A percentile compares a stretch with the other conserved stretches of the same genome.
Evolutionary conservation across 2,329 filamentous ascomycete species (phyloP).

Genomic region (Coccinonectria pachysandricola): DNA sequence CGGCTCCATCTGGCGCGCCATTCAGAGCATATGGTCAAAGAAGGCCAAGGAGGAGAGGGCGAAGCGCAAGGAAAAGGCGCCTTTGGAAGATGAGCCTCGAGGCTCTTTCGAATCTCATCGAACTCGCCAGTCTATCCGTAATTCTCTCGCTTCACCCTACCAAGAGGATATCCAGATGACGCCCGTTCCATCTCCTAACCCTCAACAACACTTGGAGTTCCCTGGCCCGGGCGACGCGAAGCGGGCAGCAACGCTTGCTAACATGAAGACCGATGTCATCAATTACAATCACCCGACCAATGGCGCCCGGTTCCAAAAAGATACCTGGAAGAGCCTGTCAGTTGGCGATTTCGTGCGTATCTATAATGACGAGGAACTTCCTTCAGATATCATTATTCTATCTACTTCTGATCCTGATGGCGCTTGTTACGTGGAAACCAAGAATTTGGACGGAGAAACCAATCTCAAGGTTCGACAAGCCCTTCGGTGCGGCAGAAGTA

Average conservation of each 20-base stretch:
- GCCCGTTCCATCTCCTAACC: constrained; percentile 62
- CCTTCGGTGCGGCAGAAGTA: constrained; percentile 68
- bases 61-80: constrained; percentile 30
- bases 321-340: constrained; percentile 89
- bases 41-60: constrained; percentile 38
- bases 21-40: constrained; percentile 39
- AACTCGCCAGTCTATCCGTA: constrained; percentile 24
- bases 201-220: constrained; percentile 27
- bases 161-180: constrained; percentile 86
- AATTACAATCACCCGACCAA: constrained; percentile 56
- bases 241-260: constrained; percentile 29
- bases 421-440: constrained; percentile 94
- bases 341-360: constrained; percentile 95
- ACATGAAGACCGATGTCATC: constrained; percentile 51
- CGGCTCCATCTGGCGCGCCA: constrained; percentile 40
- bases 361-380: constrained; percentile 92
- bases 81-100: constrained; percentile 42
- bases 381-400: constrained; percentile 84
- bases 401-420: constrained; percentile 91
- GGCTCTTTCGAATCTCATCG: constrained; percentile 40
- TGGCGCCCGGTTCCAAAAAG: constrained; percentile 79
- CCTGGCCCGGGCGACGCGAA: constrained; percentile 25
- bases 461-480: constrained; percentile 93
- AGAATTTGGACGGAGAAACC: constrained; percentile 95
- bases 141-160: constrained; percentile 40